These are phyloP conservation scores for Melampsora larici-populina DNA, from an alignment of 1,284 basidiomycete species.

Conservation along the genomic window DNA sequence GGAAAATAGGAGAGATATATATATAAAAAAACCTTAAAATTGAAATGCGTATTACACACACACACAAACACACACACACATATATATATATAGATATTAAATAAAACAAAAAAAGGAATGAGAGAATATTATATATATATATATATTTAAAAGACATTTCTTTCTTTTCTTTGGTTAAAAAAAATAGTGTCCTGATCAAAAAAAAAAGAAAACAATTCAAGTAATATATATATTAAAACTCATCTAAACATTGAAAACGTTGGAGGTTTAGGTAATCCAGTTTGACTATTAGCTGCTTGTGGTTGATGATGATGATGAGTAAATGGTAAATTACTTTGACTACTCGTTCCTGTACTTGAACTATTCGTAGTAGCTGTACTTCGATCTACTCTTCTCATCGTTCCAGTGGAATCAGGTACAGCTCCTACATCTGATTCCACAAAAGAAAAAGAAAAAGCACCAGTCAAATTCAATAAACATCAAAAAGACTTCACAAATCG, in stretches of 20 bases:
- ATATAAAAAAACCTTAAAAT: too few relatives aligned
- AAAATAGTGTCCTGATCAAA: not conserved
- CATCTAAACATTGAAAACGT: conserved; percentile 3
- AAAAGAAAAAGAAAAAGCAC: not conserved
- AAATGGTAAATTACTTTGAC: too few relatives aligned
- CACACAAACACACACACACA: too few relatives aligned
- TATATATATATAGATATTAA: too few relatives aligned
- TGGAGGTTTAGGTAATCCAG: not conserved
- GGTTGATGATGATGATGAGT: too few relatives aligned
- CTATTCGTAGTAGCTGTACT: too few relatives aligned
- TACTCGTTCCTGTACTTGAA: too few relatives aligned
- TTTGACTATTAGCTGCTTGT: not conserved
- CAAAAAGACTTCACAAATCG: not conserved
- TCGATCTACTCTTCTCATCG: not conserved
- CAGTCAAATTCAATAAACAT: not conserved
- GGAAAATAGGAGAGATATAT: too few relatives aligned
- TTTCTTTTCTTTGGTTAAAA: not conserved
- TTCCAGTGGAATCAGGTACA: not conserved
- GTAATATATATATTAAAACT: not conserved
- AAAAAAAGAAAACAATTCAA: not conserved
- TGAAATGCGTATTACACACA: too few relatives aligned
- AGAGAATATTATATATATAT: too few relatives aligned
- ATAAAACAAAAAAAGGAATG: too few relatives aligned
- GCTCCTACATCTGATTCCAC: not conserved
- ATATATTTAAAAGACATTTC: too few relatives aligned